Evolutionary conservation across 768 basidiomycete genomes (phyloP).

Genomic region (Dacryopinax primogenitus): DNA sequence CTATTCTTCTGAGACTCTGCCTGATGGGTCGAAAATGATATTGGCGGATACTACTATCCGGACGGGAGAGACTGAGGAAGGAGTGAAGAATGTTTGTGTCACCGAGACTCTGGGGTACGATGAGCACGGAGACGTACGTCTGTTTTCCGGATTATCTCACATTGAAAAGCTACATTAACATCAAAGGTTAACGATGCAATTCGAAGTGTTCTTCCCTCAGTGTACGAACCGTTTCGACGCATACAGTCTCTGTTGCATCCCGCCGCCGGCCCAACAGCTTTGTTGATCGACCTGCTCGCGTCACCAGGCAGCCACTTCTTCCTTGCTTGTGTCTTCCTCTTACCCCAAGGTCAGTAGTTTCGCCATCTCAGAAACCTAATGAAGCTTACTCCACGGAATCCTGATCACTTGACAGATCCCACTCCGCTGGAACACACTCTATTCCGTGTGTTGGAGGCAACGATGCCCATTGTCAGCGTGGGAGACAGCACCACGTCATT

Average conservation of each 20-base stretch:
- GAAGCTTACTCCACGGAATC: not conserved
- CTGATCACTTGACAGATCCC: not conserved
- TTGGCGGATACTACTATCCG: not conserved
- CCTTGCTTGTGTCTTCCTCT: not conserved
- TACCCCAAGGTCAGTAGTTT: not conserved
- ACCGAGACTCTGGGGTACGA: not conserved
- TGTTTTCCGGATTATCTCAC: not conserved
- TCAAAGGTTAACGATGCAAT: not conserved
- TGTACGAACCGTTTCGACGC: not conserved
- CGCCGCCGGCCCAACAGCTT: not conserved
- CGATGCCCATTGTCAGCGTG: not conserved
- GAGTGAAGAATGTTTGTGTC: not conserved
- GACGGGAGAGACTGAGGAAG: not conserved
- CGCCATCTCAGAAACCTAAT: not conserved
- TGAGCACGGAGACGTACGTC: conserved; percentile 3
- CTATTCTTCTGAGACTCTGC: not conserved
- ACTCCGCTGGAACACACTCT: not conserved
- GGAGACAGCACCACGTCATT: not conserved
- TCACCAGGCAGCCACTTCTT: not conserved
- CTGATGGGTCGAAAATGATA: not conserved
- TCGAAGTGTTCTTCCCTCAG: not conserved
- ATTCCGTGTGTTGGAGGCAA: conserved; percentile 1
- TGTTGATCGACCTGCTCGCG: conserved; percentile 5
- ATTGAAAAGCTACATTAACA: not conserved
- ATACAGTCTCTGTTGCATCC: not conserved